Percentiles rank a stretch among this genome's conserved stretches.
phyloP scores from a whole-genome alignment of 352 stramenopile genomes.

The Globisporangium canariense region DNA sequence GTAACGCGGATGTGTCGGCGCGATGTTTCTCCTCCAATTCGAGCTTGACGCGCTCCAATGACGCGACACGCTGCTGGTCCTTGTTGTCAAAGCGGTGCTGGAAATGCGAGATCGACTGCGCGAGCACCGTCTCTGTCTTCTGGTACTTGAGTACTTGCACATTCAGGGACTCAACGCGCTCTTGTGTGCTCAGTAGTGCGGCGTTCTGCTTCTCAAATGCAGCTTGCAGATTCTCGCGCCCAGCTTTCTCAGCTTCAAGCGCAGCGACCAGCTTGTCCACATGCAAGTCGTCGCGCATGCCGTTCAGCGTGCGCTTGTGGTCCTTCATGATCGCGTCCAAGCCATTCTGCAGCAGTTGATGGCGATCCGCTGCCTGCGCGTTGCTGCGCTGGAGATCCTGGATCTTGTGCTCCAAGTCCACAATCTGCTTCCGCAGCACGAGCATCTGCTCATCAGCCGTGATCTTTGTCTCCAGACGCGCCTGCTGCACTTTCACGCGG shows the following conservation, averaged over 20 bases:
- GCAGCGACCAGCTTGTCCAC: slow-evolving; percentile 46
- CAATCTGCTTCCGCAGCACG: slow-evolving; percentile 37
- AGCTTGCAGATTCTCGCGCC: slow-evolving; percentile 33
- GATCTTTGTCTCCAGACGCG: slow-evolving; percentile 51
- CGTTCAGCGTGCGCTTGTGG: slow-evolving; percentile 48
- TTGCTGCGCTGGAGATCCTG: slow-evolving; percentile 18
- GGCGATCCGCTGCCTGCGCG: slow-evolving; percentile 23
- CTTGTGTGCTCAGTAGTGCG: slow-evolving; percentile 33
- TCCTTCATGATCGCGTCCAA: slow-evolving; percentile 42
- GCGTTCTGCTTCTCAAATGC: slow-evolving; percentile 43
- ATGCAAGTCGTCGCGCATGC: slow-evolving; percentile 44
- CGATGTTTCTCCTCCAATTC: slow-evolving; percentile 38
- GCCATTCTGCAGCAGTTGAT: slow-evolving; percentile 29
- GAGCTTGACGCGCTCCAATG: slow-evolving; percentile 36
- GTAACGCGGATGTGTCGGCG: slow-evolving; percentile 24
- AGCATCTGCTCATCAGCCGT: slow-evolving; percentile 45
- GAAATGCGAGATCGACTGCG: slow-evolving; percentile 64
- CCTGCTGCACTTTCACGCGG: slow-evolving; percentile 46
- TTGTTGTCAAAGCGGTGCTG: slow-evolving; percentile 58
- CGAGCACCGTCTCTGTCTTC: slow-evolving; percentile 73
- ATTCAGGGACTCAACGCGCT: slow-evolving; percentile 40
- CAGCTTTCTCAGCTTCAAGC: slow-evolving; percentile 54
- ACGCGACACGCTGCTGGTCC: slow-evolving; percentile 49
- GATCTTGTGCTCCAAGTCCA: slow-evolving; percentile 30
- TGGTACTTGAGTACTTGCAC: slow-evolving; percentile 60